Conservation (phyloP, 768 basidiomycete species). For the Calocera viscosa region DNA sequence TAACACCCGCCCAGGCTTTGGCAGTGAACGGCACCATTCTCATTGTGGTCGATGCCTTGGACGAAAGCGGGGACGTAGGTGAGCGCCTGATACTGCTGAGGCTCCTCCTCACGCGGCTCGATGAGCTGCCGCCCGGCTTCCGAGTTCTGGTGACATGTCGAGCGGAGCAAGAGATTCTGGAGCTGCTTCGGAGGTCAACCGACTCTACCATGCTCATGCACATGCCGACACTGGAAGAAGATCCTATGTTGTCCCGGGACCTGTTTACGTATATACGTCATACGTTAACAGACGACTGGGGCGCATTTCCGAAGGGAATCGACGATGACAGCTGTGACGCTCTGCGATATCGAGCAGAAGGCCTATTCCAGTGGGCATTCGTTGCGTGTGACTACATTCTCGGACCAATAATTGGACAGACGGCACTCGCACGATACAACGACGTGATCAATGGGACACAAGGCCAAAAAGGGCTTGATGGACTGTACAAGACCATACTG, state of each 20-base stretch:
- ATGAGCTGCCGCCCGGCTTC: background rate
- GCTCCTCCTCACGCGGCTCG: background rate
- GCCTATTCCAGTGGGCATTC: constrained; percentile 1
- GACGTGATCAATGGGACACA: background rate
- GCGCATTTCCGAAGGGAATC: background rate
- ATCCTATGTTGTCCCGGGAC: background rate
- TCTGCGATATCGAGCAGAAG: background rate
- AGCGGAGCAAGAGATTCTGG: background rate
- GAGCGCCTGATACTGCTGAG: background rate
- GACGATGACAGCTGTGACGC: background rate
- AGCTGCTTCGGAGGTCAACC: background rate
- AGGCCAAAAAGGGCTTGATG: background rate
- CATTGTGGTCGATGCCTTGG: background rate
- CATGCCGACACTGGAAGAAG: background rate
- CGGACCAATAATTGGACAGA: background rate
- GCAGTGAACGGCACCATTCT: background rate
- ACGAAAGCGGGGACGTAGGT: background rate
- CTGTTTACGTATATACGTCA: background rate
- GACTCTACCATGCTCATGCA: background rate
- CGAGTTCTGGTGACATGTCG: background rate
- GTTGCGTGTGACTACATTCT: background rate
- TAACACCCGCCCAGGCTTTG: background rate
- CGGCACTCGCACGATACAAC: background rate
- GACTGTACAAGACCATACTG: background rate
- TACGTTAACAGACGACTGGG: background rate